A percentile compares a stretch with the other conserved stretches of the same genome.
Evolutionary conservation across 2,329 filamentous ascomycete species (phyloP).

Genomic region (Nothomitra cinnamomea): DNA sequence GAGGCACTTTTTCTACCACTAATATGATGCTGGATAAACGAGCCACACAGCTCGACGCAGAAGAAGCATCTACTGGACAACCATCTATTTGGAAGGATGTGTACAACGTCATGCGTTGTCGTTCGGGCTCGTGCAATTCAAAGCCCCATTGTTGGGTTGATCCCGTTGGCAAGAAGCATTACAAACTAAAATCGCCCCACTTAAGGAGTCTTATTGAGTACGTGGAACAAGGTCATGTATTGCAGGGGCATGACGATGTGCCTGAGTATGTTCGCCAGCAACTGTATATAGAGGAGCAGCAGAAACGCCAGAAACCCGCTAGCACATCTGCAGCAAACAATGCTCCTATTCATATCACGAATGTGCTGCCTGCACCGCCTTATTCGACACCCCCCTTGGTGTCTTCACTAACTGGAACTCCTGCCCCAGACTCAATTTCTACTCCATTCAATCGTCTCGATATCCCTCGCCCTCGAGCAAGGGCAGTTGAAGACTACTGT

Average conservation of each 20-base stretch:
- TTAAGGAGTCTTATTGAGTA: background rate
- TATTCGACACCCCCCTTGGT: too few relatives aligned
- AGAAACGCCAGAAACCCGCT: too few relatives aligned
- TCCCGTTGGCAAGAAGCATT: background rate
- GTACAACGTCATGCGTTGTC: slow-evolving; percentile 19
- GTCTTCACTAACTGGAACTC: too few relatives aligned
- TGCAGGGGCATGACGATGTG: slow-evolving; percentile 17
- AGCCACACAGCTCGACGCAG: slow-evolving; percentile 12
- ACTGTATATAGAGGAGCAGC: slow-evolving; percentile 19
- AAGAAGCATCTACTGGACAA: slow-evolving; percentile 13
- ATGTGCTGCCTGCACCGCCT: too few relatives aligned
- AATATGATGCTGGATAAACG: background rate
- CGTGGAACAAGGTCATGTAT: slow-evolving; percentile 14
- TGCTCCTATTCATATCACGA: too few relatives aligned
- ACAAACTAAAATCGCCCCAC: background rate
- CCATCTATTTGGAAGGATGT: slow-evolving; percentile 18
- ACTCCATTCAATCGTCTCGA: too few relatives aligned
- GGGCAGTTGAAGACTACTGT: too few relatives aligned
- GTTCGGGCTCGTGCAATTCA: slow-evolving; percentile 15
- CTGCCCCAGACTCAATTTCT: too few relatives aligned
- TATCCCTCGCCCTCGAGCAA: too few relatives aligned
- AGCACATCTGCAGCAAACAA: too few relatives aligned
- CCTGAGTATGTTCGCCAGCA: slow-evolving; percentile 18
- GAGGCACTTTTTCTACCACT: too few relatives aligned
- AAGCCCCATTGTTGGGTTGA: slow-evolving; percentile 19